Evolutionary conservation across 1,284 basidiomycete genomes (phyloP).

Genomic region (Ustilago sp.): DNA sequence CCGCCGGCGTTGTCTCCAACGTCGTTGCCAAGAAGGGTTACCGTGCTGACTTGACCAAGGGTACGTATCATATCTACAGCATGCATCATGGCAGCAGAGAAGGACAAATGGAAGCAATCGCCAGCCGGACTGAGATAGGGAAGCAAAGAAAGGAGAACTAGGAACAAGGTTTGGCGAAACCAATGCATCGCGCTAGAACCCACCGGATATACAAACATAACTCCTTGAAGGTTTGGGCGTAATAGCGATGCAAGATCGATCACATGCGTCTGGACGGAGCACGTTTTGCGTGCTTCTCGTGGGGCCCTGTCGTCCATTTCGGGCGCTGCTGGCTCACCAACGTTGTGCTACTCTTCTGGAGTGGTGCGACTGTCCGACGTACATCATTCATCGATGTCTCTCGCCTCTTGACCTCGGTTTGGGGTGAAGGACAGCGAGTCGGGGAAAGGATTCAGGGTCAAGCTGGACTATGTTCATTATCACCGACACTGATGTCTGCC

Average conservation of each 20-base stretch:
- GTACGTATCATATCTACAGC: conserved; percentile 34
- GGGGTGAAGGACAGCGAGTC: neutral
- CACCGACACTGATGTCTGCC: neutral
- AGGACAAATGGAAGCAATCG: neutral
- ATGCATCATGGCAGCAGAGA: neutral
- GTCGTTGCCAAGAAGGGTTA: conserved; percentile 66
- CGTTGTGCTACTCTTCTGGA: conserved; percentile 21
- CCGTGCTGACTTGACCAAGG: conserved; percentile 64
- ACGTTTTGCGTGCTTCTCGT: conserved; percentile 20
- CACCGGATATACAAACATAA: conserved; percentile 55
- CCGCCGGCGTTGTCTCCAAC: conserved; percentile 64
- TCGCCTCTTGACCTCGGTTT: conserved; percentile 4
- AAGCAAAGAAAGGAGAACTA: neutral
- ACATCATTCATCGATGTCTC: conserved; percentile 13
- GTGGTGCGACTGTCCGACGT: conserved; percentile 37
- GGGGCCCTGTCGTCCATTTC: conserved; percentile 22
- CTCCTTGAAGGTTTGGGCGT: conserved; percentile 67
- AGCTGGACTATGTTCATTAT: too few species aligned
- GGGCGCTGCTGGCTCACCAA: conserved; percentile 38
- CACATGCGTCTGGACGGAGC: conserved; percentile 29
- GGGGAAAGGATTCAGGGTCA: neutral
- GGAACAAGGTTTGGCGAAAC: conserved; percentile 4
- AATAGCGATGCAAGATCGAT: conserved; percentile 66
- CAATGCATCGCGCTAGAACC: conserved; percentile 69
- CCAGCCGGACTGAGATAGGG: neutral